Conservation (phyloP, 1,284 basidiomycete genomes). For the Leccinum fuscescens region DNA sequence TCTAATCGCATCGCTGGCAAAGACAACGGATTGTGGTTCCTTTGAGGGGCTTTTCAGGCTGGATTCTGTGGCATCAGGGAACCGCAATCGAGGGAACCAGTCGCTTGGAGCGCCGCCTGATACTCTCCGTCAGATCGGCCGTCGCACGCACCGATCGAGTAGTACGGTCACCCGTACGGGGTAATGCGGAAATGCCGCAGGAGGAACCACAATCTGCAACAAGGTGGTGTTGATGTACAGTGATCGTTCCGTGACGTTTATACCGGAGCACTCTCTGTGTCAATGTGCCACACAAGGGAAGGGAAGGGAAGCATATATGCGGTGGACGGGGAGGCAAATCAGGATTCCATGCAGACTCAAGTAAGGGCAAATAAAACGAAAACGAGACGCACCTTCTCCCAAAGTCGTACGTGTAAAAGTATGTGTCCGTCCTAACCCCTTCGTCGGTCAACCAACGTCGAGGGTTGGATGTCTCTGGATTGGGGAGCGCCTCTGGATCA, state of each 20-base stretch:
- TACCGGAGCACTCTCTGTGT: constrained; percentile 17
- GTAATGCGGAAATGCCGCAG: too few species aligned
- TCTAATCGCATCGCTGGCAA: too few species aligned
- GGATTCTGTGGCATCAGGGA: too few species aligned
- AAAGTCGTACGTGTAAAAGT: constrained; percentile 37
- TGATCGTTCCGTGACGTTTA: constrained; percentile 35
- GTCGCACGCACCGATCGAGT: too few species aligned
- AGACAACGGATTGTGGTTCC: too few species aligned
- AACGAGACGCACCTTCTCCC: constrained; percentile 32
- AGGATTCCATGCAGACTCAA: neutral
- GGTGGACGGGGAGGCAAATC: neutral
- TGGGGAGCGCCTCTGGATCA: constrained; percentile 15
- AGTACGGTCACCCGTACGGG: too few species aligned
- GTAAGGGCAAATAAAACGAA: constrained; percentile 3
- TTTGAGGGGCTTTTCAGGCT: too few species aligned
- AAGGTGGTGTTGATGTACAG: constrained; percentile 37
- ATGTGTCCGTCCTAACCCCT: constrained; percentile 28
- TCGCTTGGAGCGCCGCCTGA: too few species aligned
- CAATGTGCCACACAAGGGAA: neutral
- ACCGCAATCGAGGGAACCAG: too few species aligned
- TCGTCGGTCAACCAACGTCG: constrained; percentile 35
- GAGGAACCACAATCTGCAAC: constrained; percentile 3
- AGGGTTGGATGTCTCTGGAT: constrained; percentile 37
- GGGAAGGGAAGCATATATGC: neutral
- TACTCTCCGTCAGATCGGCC: too few species aligned